A percentile compares a stretch with the other conserved stretches of the same genome.
Conservation (phyloP, 2,329 filamentous ascomycete species). For the Curvularia eragrostidis region DNA sequence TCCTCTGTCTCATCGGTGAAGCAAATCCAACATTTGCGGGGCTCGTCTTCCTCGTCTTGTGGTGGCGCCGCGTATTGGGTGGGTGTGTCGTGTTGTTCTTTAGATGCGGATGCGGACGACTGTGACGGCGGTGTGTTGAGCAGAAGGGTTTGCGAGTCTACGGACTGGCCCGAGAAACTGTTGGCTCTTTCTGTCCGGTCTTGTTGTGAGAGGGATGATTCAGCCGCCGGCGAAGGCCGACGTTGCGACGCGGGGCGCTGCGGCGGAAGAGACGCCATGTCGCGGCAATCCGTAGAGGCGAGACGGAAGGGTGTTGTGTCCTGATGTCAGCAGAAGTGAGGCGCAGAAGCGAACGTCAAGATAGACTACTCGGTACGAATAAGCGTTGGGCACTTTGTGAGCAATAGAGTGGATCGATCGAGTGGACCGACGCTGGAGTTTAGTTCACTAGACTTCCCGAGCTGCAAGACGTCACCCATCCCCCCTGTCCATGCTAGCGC, state of each 20-base stretch:
- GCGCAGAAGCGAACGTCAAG: not conserved
- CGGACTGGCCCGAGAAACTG: conserved; percentile 51
- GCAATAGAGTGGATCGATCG: not conserved
- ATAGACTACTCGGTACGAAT: not conserved
- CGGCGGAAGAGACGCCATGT: conserved; percentile 54
- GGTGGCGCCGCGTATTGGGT: conserved; percentile 17
- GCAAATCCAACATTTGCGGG: conserved; percentile 72
- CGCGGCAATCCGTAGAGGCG: not conserved
- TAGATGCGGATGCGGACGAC: conserved; percentile 18
- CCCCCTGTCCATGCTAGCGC: conserved; percentile 7
- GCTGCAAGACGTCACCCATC: conserved; percentile 22
- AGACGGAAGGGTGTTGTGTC: not conserved
- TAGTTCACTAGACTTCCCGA: conserved; percentile 28
- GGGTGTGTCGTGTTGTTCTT: conserved; percentile 25
- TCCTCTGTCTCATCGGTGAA: conserved; percentile 71
- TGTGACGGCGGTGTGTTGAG: conserved; percentile 45
- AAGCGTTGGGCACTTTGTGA: not conserved
- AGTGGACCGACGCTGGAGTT: conserved; percentile 5
- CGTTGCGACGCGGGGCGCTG: conserved; percentile 47
- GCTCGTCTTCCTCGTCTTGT: conserved; percentile 44
- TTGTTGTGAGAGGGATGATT: conserved; percentile 26
- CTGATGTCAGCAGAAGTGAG: not conserved
- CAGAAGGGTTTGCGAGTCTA: conserved; percentile 56
- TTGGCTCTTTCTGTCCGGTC: conserved; percentile 36
- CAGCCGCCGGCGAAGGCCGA: conserved; percentile 35